Evolutionary conservation across 768 basidiomycete species (phyloP), one percentile per base, ranked within the genome.

Genomic region (Xanthoconium purpureum): DNA sequence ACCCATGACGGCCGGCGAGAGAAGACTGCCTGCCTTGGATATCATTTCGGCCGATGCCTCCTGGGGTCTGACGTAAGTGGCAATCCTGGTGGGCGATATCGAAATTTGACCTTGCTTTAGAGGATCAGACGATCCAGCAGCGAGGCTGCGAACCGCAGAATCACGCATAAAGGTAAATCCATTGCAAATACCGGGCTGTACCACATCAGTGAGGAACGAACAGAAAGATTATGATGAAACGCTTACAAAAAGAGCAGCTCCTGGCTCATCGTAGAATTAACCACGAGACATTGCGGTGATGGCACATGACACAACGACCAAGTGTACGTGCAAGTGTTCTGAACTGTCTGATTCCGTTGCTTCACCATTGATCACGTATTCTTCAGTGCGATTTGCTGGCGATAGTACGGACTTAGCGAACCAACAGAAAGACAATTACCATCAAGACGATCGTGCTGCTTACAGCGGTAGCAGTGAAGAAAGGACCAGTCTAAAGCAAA

Each of bases 381-480:
- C 46, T 20, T 18, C 28, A 60, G 63, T 24, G 15, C 6, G n/a
- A n/a, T n/a, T n/a, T n/a, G n/a, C n/a, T n/a, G n/a, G n/a, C n/a
- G 45, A 24, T 72, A 74, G 15, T 67, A 57, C 0, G 70, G 67
- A n/a, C 63, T 62, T n/a, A 73, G 55, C 53, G 69, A 5, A 73
- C 45, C 9, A 73, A 57, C 0, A 15, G 11, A 1, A 73, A 73
- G 24, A 68, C 52, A 6, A 62, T 36, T 28, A 65, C 18, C 17
- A 52, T 57, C 54, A 72, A 52, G 20, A 52, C 17, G 35, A 73
- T 35, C 24, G 56, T 54, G 30, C 56, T 46, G 28, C 64, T 63
- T 29, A 59, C 20, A 52, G 61, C 61, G 24, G 52, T 10, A 1
- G 56, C 42, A 2, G 66, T 64, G 29, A 73, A 51, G 45, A 66